Conservation (phyloP, 768 basidiomycete genomes). For the Clavulina sp. region DNA sequence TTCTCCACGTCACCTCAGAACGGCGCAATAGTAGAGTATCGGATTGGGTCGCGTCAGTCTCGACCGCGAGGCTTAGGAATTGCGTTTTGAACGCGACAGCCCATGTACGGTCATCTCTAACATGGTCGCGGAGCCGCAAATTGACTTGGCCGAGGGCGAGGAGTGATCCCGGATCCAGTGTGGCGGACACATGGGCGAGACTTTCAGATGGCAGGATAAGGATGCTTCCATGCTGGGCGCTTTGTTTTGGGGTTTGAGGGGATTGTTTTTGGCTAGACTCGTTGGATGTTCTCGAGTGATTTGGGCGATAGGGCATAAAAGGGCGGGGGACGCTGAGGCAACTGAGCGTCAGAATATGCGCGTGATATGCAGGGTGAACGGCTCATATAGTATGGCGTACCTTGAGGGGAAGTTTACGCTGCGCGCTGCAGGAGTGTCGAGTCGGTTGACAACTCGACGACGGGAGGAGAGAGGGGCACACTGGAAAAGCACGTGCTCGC, state of each 20-base stretch:
- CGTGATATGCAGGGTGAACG: too few relatives aligned
- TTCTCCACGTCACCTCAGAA: constrained; percentile 44
- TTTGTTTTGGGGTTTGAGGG: not conserved
- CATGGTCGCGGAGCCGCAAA: constrained; percentile 37
- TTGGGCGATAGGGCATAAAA: not conserved
- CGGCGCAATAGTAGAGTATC: constrained; percentile 35
- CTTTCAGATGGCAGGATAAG: not conserved
- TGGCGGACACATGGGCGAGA: constrained; percentile 41
- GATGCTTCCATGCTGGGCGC: not conserved
- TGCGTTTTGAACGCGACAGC: constrained; percentile 51
- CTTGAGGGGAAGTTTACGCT: too few relatives aligned
- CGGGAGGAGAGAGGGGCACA: too few relatives aligned
- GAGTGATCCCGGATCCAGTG: constrained; percentile 47
- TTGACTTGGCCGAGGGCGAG: constrained; percentile 38
- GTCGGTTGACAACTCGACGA: too few relatives aligned
- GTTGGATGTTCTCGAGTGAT: not conserved
- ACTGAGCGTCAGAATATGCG: too few relatives aligned
- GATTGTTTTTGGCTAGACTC: not conserved
- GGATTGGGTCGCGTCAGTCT: constrained; percentile 26
- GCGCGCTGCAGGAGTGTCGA: too few relatives aligned
- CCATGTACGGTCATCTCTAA: constrained; percentile 70
- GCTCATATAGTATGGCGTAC: too few relatives aligned
- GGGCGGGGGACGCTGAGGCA: too few relatives aligned
- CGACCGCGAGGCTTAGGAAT: constrained; percentile 48
- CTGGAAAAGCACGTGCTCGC: too few relatives aligned